These are phyloP conservation scores for Podospora pseudopauciseta DNA, from an alignment of 495 filamentous ascomycete genomes.

Conservation along the genomic window DNA sequence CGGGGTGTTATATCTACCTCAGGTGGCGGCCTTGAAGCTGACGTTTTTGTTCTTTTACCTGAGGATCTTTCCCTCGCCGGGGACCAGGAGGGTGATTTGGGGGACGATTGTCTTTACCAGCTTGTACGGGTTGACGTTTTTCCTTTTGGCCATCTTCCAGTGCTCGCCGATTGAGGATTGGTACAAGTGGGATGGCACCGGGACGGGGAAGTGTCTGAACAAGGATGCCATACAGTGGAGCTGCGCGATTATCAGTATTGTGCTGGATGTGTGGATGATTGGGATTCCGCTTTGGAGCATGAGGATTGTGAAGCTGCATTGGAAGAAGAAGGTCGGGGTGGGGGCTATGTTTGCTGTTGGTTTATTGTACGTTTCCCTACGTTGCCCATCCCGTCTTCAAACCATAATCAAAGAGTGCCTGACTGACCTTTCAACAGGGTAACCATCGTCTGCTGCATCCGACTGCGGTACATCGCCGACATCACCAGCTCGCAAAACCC, in stretches of 20 bases:
- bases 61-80: constrained; percentile 16
- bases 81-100: constrained; percentile 17
- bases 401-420: no score
- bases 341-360: constrained; percentile 39
- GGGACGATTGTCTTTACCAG: constrained; percentile 14
- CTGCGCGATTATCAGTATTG: constrained; percentile 17
- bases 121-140: constrained; percentile 12
- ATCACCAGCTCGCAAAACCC: constrained; percentile 8
- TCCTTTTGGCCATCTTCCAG: constrained; percentile 24
- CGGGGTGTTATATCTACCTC: constrained; percentile 13
- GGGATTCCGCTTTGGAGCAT: constrained; percentile 21
- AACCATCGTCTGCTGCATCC: constrained; percentile 18
- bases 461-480: constrained; percentile 11
- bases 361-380: constrained; percentile 29
- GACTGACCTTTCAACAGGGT: constrained; percentile 11
- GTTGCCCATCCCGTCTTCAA: no score
- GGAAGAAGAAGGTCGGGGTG: constrained; percentile 36
- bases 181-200: constrained; percentile 22
- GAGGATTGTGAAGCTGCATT: constrained; percentile 30
- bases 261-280: constrained; percentile 18
- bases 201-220: constrained; percentile 26
- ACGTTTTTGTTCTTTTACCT: constrained; percentile 20
- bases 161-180: constrained; percentile 33
- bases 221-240: constrained; percentile 28
- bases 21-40: constrained; percentile 16